phyloP scores from a whole-genome alignment of 2,329 filamentous ascomycete species.

The Monosporascus cannonballus region DNA sequence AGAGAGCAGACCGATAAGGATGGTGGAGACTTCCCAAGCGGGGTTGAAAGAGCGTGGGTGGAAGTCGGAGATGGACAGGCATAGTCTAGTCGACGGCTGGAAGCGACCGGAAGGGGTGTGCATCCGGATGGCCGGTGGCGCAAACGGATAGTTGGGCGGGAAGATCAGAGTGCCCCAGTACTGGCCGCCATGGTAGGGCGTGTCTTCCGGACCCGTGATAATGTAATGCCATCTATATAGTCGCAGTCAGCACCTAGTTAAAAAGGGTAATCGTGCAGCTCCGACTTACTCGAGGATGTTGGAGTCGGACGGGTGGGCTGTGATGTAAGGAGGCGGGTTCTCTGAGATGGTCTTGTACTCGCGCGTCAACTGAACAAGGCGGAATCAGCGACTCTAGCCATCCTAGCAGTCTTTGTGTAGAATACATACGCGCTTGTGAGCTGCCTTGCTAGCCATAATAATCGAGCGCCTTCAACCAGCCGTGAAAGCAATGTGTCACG shows the following conservation, averaged over 20 bases:
- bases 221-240: conserved; percentile 79
- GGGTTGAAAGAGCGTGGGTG: conserved; percentile 98
- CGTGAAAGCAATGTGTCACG: conserved; percentile 13
- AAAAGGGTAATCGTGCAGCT: neutral
- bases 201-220: conserved; percentile 88
- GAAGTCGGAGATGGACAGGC: conserved; percentile 94
- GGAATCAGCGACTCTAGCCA: conserved; percentile 15
- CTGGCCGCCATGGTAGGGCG: conserved; percentile 89
- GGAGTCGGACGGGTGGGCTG: conserved; percentile 79
- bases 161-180: conserved; percentile 98
- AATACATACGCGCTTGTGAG: conserved; percentile 60
- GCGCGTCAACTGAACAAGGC: conserved; percentile 44
- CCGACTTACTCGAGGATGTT: conserved; percentile 78
- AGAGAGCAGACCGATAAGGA: conserved; percentile 84
- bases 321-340: conserved; percentile 84
- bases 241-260: conserved; percentile 9
- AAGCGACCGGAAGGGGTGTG: conserved; percentile 96
- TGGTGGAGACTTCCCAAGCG: conserved; percentile 96
- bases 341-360: conserved; percentile 58
- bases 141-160: conserved; percentile 94
- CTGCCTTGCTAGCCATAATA: conserved; percentile 65
- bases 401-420: neutral
- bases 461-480: conserved; percentile 1
- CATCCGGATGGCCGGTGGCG: conserved; percentile 96
- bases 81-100: conserved; percentile 84